A percentile compares a stretch with the other conserved stretches of the same genome.
Conservation (phyloP, 2,329 filamentous ascomycete species). For the Fusarium sp. region DNA sequence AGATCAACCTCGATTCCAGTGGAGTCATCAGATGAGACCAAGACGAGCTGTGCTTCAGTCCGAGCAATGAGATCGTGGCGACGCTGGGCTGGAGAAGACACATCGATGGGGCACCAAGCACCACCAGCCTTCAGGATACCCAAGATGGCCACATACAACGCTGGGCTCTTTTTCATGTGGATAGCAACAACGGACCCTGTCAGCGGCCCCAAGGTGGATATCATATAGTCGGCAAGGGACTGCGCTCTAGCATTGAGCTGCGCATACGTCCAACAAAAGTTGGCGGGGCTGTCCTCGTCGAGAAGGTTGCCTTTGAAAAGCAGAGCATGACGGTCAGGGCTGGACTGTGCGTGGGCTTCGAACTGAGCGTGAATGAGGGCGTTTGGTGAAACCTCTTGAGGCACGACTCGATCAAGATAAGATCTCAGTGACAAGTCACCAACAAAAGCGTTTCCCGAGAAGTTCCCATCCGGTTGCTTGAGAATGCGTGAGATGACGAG, state of each 20-base stretch:
- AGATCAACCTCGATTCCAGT: neutral
- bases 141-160: slow-evolving; percentile 52
- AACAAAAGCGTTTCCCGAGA: neutral
- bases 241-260: slow-evolving; percentile 3
- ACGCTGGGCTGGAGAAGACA: slow-evolving; percentile 49
- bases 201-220: slow-evolving; percentile 2
- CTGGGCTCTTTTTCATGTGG: slow-evolving; percentile 51
- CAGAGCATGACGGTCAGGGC: slow-evolving; percentile 1
- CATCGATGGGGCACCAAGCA: slow-evolving; percentile 54
- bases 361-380: slow-evolving; percentile 8
- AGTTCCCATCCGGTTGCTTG: neutral
- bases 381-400: neutral
- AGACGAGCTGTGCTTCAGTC: slow-evolving; percentile 41
- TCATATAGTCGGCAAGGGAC: neutral
- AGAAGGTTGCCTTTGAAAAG: neutral
- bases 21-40: slow-evolving; percentile 1
- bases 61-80: slow-evolving; percentile 51
- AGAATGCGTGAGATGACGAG: neutral
- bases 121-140: slow-evolving; percentile 54
- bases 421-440: neutral
- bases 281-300: neutral
- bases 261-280: slow-evolving; percentile 5
- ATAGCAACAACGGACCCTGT: slow-evolving; percentile 46
- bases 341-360: slow-evolving; percentile 1
- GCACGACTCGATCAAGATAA: neutral